Conservation (phyloP, 2,329 filamentous ascomycete genomes). For the Berkeleyomyces basicola region DNA sequence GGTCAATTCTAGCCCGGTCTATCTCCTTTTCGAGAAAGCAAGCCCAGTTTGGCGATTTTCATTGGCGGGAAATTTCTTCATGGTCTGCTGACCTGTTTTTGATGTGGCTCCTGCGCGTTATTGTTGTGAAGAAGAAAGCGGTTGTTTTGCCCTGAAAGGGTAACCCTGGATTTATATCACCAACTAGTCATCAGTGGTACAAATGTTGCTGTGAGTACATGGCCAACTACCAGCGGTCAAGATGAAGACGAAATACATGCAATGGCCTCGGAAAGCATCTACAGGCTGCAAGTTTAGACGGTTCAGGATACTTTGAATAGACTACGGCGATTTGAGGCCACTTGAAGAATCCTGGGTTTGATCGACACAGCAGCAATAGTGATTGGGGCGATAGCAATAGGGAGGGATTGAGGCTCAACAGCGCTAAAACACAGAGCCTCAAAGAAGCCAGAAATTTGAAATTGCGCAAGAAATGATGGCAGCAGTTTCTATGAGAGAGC, state of each 20-base stretch:
- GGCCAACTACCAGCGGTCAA: no score
- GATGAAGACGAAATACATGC: background rate
- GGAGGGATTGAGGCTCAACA: background rate
- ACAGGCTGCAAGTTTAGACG: background rate
- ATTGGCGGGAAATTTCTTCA: background rate
- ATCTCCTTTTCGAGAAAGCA: background rate
- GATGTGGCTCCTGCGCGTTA: background rate
- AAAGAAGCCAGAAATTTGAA: background rate
- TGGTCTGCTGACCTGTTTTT: conserved; percentile 5
- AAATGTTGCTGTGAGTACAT: no score
- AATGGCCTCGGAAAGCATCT: background rate
- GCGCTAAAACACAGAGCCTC: background rate
- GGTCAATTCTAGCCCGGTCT: background rate
- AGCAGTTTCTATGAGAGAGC: no score
- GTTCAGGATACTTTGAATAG: background rate
- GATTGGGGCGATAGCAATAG: no score
- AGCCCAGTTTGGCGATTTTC: background rate
- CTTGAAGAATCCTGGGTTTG: background rate
- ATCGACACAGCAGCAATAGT: background rate
- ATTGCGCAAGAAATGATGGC: background rate
- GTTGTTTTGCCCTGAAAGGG: background rate
- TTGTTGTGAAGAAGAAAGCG: background rate
- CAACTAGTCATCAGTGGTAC: no score
- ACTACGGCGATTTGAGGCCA: background rate
- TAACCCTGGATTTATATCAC: no score